These are phyloP conservation scores for Cucurbita pepo DNA, from an alignment of 306 rosid species.

Conservation along the genomic window DNA sequence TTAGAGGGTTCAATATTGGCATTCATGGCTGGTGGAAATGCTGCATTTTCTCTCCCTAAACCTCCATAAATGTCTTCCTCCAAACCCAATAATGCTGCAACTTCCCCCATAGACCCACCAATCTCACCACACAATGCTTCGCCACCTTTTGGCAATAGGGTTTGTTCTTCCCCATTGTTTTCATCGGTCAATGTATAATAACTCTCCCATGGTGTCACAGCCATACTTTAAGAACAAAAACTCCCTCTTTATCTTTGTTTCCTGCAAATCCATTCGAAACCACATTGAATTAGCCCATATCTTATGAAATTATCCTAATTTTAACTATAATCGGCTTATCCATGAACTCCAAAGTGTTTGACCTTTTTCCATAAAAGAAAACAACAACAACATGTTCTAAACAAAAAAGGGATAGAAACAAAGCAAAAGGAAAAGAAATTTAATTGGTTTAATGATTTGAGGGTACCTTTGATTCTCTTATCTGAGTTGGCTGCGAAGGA, in stretches of 20 bases:
- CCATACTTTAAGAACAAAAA: neutral
- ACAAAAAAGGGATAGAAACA: neutral
- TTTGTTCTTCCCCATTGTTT: neutral
- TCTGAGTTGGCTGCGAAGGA: neutral
- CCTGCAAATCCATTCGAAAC: neutral
- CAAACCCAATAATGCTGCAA: neutral
- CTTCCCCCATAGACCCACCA: neutral
- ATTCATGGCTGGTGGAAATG: neutral
- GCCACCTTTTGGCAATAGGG: neutral
- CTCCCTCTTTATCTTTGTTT: neutral
- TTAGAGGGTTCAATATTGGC: neutral
- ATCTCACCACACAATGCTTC: neutral
- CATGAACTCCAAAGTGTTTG: too few species aligned
- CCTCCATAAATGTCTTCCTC: neutral
- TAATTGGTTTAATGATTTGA: neutral
- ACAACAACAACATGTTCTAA: too few species aligned
- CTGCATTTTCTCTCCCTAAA: neutral
- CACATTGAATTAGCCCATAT: neutral
- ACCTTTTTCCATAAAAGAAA: too few species aligned
- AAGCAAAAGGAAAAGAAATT: neutral
- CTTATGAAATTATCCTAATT: too few species aligned
- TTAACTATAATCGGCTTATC: too few species aligned
- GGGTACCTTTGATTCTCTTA: neutral
- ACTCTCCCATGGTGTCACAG: neutral
- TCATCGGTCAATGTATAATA: neutral